phyloP scores from a whole-genome alignment of 371 early-diverging fungal species.

The Gilbertella persicaria region DNA sequence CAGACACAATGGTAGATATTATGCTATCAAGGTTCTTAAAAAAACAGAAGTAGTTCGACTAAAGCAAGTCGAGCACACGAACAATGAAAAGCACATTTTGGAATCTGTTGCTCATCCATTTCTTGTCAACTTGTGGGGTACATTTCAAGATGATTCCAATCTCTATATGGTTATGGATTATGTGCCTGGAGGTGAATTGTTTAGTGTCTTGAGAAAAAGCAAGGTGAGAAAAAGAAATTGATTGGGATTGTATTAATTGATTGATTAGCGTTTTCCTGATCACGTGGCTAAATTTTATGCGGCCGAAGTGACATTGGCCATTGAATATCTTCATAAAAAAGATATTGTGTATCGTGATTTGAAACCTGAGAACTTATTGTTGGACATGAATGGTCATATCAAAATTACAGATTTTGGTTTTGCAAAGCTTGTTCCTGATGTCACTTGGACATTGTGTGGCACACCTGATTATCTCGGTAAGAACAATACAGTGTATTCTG shows the following conservation, averaged over 20 bases:
- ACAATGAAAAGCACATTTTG: slow-evolving; percentile 89
- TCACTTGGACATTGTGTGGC: slow-evolving; percentile 78
- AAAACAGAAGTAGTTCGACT: slow-evolving; percentile 92
- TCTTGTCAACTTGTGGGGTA: slow-evolving; percentile 88
- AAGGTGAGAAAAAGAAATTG: slow-evolving; percentile 47
- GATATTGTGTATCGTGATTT: slow-evolving; percentile 93
- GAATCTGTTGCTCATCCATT: slow-evolving; percentile 84
- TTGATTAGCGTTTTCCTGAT: slow-evolving; percentile 75
- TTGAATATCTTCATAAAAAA: slow-evolving; percentile 88
- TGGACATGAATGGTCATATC: slow-evolving; percentile 89
- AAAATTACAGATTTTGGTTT: slow-evolving; percentile 99
- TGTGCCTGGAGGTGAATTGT: slow-evolving; percentile 94
- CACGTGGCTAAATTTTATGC: slow-evolving; percentile 86
- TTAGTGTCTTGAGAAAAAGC: slow-evolving; percentile 75
- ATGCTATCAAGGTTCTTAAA: slow-evolving; percentile 97
- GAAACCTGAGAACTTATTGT: slow-evolving; percentile 90
- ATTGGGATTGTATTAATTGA: background rate
- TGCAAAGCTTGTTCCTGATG: slow-evolving; percentile 93
- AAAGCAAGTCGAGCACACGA: slow-evolving; percentile 94
- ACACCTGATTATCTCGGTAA: slow-evolving; percentile 94
- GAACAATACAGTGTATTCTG: slow-evolving; percentile 18
- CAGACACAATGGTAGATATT: slow-evolving; percentile 76
- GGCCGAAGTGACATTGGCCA: slow-evolving; percentile 70
- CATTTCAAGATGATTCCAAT: slow-evolving; percentile 87
- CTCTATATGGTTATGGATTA: slow-evolving; percentile 96